Conservation (phyloP, 176 grass and related monocot species). For the Phoenix roebelenii region DNA sequence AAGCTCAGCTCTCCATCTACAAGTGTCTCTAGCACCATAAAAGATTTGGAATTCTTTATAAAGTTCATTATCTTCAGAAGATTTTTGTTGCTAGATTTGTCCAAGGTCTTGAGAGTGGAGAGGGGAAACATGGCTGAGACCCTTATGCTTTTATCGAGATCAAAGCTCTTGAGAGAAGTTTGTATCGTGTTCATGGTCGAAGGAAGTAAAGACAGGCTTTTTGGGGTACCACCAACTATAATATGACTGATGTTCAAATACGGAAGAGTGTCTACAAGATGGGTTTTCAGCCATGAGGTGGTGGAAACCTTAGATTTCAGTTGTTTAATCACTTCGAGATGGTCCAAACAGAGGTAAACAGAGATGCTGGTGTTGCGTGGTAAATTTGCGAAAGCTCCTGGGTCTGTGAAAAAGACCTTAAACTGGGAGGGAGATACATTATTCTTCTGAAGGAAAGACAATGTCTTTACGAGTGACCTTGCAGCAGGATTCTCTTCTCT, state of each 20-base stretch:
- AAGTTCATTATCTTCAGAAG: slow-evolving; percentile 29
- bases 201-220: slow-evolving; percentile 18
- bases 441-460: not conserved
- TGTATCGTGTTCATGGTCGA: slow-evolving; percentile 28
- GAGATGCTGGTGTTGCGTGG: not conserved
- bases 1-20: slow-evolving; percentile 6
- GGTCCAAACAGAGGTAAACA: not conserved
- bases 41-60: slow-evolving; percentile 31
- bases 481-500: slow-evolving; percentile 6
- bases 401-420: slow-evolving; percentile 12
- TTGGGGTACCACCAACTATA: slow-evolving; percentile 23
- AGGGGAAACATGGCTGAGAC: slow-evolving; percentile 38
- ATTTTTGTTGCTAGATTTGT: slow-evolving; percentile 8
- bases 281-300: slow-evolving; percentile 10
- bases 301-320: slow-evolving; percentile 15
- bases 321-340: not conserved
- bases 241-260: slow-evolving; percentile 29
- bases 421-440: slow-evolving; percentile 5
- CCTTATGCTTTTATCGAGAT: slow-evolving; percentile 14
- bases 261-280: slow-evolving; percentile 9
- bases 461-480: not conserved
- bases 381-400: not conserved
- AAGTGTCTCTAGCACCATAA: slow-evolving; percentile 22
- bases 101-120: slow-evolving; percentile 26
- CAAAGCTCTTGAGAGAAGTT: slow-evolving; percentile 15